phyloP scores from a whole-genome alignment of 495 filamentous ascomycete genomes.

The Lindgomyces ingoldianus region DNA sequence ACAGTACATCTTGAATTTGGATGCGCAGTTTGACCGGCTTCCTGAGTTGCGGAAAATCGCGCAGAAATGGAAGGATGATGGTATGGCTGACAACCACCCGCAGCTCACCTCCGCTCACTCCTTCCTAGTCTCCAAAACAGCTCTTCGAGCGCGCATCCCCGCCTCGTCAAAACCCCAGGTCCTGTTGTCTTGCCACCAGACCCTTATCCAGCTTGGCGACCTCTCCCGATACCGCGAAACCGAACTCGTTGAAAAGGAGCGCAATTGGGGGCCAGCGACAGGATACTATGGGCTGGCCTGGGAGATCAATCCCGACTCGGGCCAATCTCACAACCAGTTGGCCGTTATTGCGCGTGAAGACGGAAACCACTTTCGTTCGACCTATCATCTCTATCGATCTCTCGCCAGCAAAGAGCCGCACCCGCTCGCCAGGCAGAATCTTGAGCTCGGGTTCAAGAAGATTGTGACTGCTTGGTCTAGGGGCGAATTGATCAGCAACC shows the following conservation, averaged over 20 bases:
- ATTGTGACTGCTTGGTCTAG: slow-evolving; percentile 62
- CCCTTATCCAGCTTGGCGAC: slow-evolving; percentile 84
- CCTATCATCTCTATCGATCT: slow-evolving; percentile 87
- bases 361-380: slow-evolving; percentile 73
- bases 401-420: slow-evolving; percentile 71
- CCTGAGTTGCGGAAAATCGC: slow-evolving; percentile 57
- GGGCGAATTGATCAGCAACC: slow-evolving; percentile 56
- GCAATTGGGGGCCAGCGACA: slow-evolving; percentile 76
- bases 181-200: slow-evolving; percentile 75
- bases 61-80: slow-evolving; percentile 29
- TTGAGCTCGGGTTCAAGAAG: slow-evolving; percentile 79
- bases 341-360: slow-evolving; percentile 79
- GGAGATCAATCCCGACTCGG: slow-evolving; percentile 74
- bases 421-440: slow-evolving; percentile 68
- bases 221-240: slow-evolving; percentile 87
- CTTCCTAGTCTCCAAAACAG: slow-evolving; percentile 8
- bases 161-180: slow-evolving; percentile 57
- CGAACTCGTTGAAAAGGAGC: slow-evolving; percentile 62
- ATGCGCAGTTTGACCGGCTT: slow-evolving; percentile 69
- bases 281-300: slow-evolving; percentile 84
- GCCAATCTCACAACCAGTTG: slow-evolving; percentile 82
- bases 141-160: slow-evolving; percentile 44
- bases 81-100: slow-evolving; percentile 8
- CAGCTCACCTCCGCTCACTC: neutral
- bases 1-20: slow-evolving; percentile 76